Conservation (phyloP, 1,139 yeast genomes). For the Suhomyces wounanorum region DNA sequence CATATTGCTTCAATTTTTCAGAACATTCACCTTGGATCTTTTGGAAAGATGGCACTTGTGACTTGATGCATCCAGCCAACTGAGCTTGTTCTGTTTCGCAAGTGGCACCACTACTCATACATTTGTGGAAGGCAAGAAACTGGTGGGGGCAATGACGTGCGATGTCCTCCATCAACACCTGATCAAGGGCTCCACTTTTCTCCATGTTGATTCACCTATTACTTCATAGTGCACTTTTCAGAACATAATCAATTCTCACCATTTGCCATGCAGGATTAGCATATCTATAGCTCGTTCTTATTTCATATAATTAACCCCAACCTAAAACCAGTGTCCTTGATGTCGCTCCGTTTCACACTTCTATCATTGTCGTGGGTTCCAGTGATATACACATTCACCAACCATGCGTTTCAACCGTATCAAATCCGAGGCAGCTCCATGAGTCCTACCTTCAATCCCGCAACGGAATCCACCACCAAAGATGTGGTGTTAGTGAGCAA, state of each 20-base stretch:
- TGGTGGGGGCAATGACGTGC: constrained; percentile 67
- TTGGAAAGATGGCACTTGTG: constrained; percentile 63
- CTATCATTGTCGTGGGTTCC: constrained; percentile 69
- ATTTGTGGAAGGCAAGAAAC: constrained; percentile 64
- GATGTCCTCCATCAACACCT: constrained; percentile 58
- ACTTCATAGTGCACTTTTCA: not conserved
- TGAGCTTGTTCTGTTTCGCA: constrained; percentile 54
- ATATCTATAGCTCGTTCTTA: not conserved
- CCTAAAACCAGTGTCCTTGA: not conserved
- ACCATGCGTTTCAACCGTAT: constrained; percentile 73
- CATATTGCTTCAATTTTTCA: constrained; percentile 57
- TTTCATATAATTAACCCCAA: not conserved
- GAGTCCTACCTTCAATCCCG: constrained; percentile 89
- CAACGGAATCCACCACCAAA: constrained; percentile 44
- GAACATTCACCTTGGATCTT: constrained; percentile 61
- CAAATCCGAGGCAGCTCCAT: constrained; percentile 82
- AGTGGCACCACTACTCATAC: constrained; percentile 49
- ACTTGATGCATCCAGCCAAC: constrained; percentile 58
- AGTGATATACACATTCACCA: constrained; percentile 66
- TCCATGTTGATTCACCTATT: constrained; percentile 5
- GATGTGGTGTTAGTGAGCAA: constrained; percentile 78
- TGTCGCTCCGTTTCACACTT: constrained; percentile 24
- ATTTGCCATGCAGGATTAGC: not conserved
- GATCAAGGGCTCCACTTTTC: constrained; percentile 42
- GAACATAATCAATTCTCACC: not conserved